Evolutionary conservation across 31 red algal genomes (phyloP).

Genomic region (Bonnemaisonia californica): DNA sequence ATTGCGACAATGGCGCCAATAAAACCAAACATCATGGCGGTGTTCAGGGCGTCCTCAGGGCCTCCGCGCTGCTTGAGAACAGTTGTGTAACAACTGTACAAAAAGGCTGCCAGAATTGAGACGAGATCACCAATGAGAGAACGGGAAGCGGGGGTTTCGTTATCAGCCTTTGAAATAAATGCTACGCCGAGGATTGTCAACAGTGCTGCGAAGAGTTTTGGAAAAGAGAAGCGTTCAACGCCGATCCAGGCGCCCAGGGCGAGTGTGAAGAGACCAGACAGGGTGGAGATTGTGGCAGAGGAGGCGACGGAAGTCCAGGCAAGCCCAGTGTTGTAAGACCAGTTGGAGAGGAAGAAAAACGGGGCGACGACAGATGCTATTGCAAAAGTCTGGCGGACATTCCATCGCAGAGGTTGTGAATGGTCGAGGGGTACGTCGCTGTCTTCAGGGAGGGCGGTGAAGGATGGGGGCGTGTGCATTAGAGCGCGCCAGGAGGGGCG

Average conservation of each 20-base stretch:
- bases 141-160: not conserved
- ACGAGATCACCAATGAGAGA: conserved; percentile 61
- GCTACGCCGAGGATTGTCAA: conserved; percentile 64
- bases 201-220: conserved; percentile 54
- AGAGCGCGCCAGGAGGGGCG: conserved; percentile 58
- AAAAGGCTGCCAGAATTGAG: conserved; percentile 53
- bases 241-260: conserved; percentile 50
- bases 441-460: conserved; percentile 18
- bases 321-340: conserved; percentile 72
- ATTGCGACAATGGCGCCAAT: conserved; percentile 43
- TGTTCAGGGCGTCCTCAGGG: conserved; percentile 10
- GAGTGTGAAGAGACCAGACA: conserved; percentile 80
- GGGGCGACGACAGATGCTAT: conserved; percentile 47
- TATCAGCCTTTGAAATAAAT: conserved; percentile 55
- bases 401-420: not conserved
- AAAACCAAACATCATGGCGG: conserved; percentile 64
- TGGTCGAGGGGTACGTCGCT: conserved; percentile 9
- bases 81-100: conserved; percentile 75
- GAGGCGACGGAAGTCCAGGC: conserved; percentile 84
- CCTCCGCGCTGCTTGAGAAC: conserved; percentile 45
- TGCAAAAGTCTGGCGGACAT: not conserved
- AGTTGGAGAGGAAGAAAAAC: conserved; percentile 73
- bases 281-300: conserved; percentile 65
- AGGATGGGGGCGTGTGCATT: not conserved
- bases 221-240: conserved; percentile 53